Evolutionary conservation across 73 alveolate species (phyloP).

Genomic region (Breviolum minutum): DNA sequence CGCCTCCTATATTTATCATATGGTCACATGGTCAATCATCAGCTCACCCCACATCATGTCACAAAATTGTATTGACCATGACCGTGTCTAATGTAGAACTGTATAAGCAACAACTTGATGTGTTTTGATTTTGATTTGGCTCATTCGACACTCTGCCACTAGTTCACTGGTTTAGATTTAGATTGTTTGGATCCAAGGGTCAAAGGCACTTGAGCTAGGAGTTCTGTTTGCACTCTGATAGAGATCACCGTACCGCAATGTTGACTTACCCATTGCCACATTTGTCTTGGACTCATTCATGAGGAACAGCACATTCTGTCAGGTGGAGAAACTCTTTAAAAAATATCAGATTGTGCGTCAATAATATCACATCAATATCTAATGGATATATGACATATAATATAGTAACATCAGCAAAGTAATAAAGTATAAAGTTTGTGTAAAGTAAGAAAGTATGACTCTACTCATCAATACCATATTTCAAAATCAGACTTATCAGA

Average conservation of each 20-base stretch:
- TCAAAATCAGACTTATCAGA: no score
- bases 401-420: no score
- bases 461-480: no score
- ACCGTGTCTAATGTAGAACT: background rate
- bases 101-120: background rate
- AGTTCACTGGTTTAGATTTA: background rate
- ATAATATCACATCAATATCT: no score
- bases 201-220: background rate
- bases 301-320: conserved; percentile 27
- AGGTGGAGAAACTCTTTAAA: background rate
- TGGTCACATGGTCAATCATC: background rate
- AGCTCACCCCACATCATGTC: background rate
- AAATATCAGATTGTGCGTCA: no score
- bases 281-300: background rate
- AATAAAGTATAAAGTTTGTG: no score
- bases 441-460: no score
- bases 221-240: background rate
- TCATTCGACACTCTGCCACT: background rate
- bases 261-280: background rate
- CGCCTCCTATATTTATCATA: background rate
- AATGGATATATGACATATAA: no score
- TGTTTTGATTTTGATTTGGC: background rate
- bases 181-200: background rate
- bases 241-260: background rate
- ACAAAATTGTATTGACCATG: no score